phyloP scores from a whole-genome alignment of 2,329 filamentous ascomycete genomes.

The Penicillium sp. region DNA sequence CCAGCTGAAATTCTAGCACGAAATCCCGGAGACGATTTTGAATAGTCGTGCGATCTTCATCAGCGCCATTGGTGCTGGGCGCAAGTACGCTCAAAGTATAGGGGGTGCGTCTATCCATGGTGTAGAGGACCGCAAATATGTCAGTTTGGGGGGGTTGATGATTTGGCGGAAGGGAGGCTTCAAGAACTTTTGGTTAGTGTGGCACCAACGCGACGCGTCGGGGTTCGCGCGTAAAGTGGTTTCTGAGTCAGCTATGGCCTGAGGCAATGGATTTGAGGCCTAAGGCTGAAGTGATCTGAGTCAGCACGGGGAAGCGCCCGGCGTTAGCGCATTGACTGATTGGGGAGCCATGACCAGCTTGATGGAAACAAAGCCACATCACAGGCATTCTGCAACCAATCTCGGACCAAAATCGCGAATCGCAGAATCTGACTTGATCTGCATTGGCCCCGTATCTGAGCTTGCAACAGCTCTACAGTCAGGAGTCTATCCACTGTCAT shows the following conservation, averaged over 20 bases:
- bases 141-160: conserved; percentile 17
- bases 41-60: conserved; percentile 69
- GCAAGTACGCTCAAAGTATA: conserved; percentile 82
- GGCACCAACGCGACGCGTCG: conserved; percentile 40
- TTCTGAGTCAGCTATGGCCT: conserved; percentile 21
- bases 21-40: conserved; percentile 84
- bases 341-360: conserved; percentile 26
- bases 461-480: conserved; percentile 8
- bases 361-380: conserved; percentile 25
- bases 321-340: conserved; percentile 30
- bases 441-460: conserved; percentile 4
- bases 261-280: not conserved
- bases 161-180: conserved; percentile 22
- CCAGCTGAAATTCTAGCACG: conserved; percentile 87
- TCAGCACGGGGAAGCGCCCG: conserved; percentile 8
- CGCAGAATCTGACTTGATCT: conserved; percentile 4
- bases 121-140: conserved; percentile 19
- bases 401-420: conserved; percentile 2
- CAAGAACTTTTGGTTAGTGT: conserved; percentile 29
- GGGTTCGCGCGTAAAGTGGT: conserved; percentile 42
- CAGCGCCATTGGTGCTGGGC: conserved; percentile 62
- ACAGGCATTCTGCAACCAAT: conserved; percentile 20
- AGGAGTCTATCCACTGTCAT: conserved; percentile 34
- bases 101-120: conserved; percentile 84
- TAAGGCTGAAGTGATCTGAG: conserved; percentile 12